Evolutionary conservation across 1,284 basidiomycete genomes (phyloP), one percentile per base, ranked within the genome.

Genomic region (Amylostereum areolatum): DNA sequence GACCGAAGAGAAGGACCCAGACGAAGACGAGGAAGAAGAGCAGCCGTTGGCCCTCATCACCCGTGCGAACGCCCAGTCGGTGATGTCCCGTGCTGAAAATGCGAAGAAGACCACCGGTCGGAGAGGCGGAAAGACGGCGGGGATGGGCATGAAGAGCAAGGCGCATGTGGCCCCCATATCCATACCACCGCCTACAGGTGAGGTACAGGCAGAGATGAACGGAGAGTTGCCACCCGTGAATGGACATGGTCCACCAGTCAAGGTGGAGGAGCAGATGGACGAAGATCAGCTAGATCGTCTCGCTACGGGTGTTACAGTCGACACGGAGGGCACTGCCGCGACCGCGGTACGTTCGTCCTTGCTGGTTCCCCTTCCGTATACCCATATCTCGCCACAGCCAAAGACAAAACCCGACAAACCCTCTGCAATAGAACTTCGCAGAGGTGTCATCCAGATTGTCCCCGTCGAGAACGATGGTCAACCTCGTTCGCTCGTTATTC

Each of bases 381-480:
- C 41, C 10, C 28, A 53, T 45, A 32, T 49, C 25, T 24, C 48
- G 45, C 44, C 24, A 31, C 48, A 55, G 78, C 75, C 78, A 9
- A 67, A 75, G 24, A 57, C 66, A 36, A 81, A 79, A 59, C 66
- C 77, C 10, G 85, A 89, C 60, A 91, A 94, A 55, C 85, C 88
- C 3, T 90, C 94, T 0, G 78, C 85, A 12, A 69, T 87, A 12
- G 96, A 98, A 64, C 79, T 97, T 57, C 79, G 87, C 9, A 83
- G 82, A 48, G 87, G 88, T 4, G 74, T 97, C 51, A 97, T 99
- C 58, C 77, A 84, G 55, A 86, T 98, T 50, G 80, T 83, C 0
- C 83, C 94, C 5, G 92, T 98, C 0, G 84, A 89, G 52, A 93
- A 97, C 56, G 89, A 96, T 60, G 77, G 80, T 24, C 70, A 81